Conservation (phyloP, 148 eudicot genomes). For the Limonium bicolor region DNA sequence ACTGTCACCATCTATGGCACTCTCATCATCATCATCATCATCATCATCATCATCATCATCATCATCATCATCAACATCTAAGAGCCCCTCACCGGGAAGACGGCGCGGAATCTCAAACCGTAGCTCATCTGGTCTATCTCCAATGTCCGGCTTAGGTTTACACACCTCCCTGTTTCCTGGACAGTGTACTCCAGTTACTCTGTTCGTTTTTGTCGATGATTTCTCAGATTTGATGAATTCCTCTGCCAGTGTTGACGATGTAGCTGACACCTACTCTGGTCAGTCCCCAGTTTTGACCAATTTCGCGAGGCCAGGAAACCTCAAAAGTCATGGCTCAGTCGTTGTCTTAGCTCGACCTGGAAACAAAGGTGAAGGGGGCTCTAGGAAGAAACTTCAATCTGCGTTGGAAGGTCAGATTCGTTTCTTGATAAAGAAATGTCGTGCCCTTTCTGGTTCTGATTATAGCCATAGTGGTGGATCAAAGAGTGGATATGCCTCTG, state of each 20-base stretch:
- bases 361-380: conserved; percentile 57
- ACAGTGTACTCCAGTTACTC: conserved; percentile 80
- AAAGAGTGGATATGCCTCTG: conserved; percentile 46
- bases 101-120: conserved; percentile 35
- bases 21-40: conserved; percentile 20
- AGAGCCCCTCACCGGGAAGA: conserved; percentile 65
- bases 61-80: conserved; percentile 28
- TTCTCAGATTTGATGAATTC: conserved; percentile 36
- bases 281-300: conserved; percentile 30
- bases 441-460: conserved; percentile 56
- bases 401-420: conserved; percentile 87
- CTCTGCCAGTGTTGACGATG: conserved; percentile 35
- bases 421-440: conserved; percentile 76
- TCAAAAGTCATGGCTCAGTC: conserved; percentile 54
- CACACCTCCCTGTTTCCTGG: conserved; percentile 71
- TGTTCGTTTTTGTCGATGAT: conserved; percentile 82
- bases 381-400: conserved; percentile 58
- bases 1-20: no score
- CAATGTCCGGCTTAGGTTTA: conserved; percentile 60
- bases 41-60: conserved; percentile 37
- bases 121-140: conserved; percentile 34
- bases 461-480: conserved; percentile 45
- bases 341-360: conserved; percentile 71
- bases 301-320: conserved; percentile 26
- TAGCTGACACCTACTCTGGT: conserved; percentile 26